phyloP scores from a whole-genome alignment of 1,139 yeast genomes.

The Pichiaceae sp. region DNA sequence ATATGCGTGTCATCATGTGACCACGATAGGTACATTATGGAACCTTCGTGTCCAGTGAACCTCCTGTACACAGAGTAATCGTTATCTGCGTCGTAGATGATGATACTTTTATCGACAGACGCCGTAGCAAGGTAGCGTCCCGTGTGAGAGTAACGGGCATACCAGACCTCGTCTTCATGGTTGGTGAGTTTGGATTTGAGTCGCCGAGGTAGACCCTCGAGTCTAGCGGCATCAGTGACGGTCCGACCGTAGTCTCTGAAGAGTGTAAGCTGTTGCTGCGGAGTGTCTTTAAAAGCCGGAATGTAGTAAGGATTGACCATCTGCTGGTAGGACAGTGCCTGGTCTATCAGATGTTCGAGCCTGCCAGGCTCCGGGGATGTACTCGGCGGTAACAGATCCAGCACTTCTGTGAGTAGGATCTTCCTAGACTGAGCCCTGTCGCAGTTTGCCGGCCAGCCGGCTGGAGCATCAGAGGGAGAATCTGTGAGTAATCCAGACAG shows the following conservation, averaged over 20 bases:
- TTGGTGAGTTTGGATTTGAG: conserved; percentile 30
- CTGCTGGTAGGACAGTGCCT: conserved; percentile 42
- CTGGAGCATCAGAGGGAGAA: background rate
- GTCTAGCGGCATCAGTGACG: background rate
- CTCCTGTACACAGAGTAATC: conserved; percentile 37
- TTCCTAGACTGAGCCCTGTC: conserved; percentile 27
- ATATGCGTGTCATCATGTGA: conserved; percentile 62
- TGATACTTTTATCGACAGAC: conserved; percentile 57
- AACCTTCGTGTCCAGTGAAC: conserved; percentile 42
- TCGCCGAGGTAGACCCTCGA: conserved; percentile 37
- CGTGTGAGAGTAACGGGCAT: conserved; percentile 64
- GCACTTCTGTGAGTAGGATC: conserved; percentile 33
- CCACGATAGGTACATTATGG: conserved; percentile 67
- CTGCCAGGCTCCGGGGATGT: conserved; percentile 47
- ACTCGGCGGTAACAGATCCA: conserved; percentile 39
- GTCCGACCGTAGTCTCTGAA: conserved; percentile 3
- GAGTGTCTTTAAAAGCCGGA: conserved; percentile 5
- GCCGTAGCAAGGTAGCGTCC: conserved; percentile 74
- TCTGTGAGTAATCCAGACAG: conserved; percentile 1
- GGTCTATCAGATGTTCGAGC: conserved; percentile 39
- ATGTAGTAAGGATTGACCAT: conserved; percentile 30
- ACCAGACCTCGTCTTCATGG: conserved; percentile 82
- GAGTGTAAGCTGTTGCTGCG: conserved; percentile 2
- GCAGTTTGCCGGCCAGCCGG: background rate
- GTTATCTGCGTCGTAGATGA: conserved; percentile 57